phyloP scores from a whole-genome alignment of 768 basidiomycete genomes.

The Coprinopsis sp. region DNA sequence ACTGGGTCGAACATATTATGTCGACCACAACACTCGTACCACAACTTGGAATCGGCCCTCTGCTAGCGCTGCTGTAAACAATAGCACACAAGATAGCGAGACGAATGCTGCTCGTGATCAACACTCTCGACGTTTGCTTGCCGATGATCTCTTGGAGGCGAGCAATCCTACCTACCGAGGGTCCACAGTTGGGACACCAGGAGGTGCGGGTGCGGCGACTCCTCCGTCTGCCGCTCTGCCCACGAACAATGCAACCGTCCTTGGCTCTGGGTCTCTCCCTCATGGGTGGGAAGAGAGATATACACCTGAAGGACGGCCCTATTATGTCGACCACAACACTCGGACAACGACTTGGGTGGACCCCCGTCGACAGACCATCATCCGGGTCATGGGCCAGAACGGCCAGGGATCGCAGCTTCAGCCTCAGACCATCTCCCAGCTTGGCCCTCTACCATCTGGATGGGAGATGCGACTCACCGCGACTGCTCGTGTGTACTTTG shows the following conservation, averaged over 20 bases:
- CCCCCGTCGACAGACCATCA: conserved; percentile 92
- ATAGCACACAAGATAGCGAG: conserved; percentile 64
- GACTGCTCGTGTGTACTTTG: conserved; percentile 98
- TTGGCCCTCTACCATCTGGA: conserved; percentile 94
- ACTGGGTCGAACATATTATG: conserved; percentile 93
- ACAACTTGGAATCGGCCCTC: conserved; percentile 98
- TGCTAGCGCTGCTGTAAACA: conserved; percentile 68
- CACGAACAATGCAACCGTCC: conserved; percentile 48
- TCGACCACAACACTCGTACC: conserved; percentile 95
- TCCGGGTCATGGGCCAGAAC: conserved; percentile 93
- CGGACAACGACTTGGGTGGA: conserved; percentile 99
- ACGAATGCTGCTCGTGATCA: conserved; percentile 85
- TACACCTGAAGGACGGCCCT: conserved; percentile 96
- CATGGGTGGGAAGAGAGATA: conserved; percentile 99
- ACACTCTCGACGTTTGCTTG: conserved; percentile 78
- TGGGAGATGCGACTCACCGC: conserved; percentile 99
- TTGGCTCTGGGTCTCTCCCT: conserved; percentile 83
- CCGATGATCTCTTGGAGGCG: conserved; percentile 81
- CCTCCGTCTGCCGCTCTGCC: conserved; percentile 30
- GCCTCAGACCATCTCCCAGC: conserved; percentile 93
- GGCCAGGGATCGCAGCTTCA: conserved; percentile 86
- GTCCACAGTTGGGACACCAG: conserved; percentile 23
- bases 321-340: conserved; percentile 99
- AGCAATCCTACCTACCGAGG: conserved; percentile 41
- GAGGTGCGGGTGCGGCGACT: conserved; percentile 26